Base-by-base conservation (phyloP, 768 basidiomycete genomes). In the Pluteus cervinus region DNA sequence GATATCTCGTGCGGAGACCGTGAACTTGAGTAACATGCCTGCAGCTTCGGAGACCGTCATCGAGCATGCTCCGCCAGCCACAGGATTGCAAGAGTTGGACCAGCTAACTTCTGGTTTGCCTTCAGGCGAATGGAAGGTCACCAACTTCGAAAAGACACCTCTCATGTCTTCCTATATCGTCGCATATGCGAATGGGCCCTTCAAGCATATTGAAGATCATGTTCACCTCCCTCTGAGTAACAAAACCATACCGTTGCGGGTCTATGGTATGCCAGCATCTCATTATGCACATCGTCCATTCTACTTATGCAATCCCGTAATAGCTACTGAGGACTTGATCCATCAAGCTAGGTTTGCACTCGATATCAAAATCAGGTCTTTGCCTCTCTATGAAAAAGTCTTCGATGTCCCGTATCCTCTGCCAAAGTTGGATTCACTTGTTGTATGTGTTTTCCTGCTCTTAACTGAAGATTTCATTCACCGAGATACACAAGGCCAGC, bases 341-440 rank as follows among this genome's bases (percentile, higher is more conserved):
- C 69, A 80, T 47, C 90, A 91, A 53, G 83, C 84, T 5, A 73
- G 83, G 46, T 90, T 90, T 51, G 85, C 86, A 10, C 78, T 98
- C 28, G 89, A 93, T 48, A 80, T 94, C 48, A 94, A 86, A 58
- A 74, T 72, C 5, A 70, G 68, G 21, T 85, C 86, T 7, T 63
- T 96, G 10, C 91, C 92, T 11, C 55, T 91, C n/a, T 97, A 93
- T 57, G 93, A 98, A 61, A 69, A 83, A 54, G 73, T 94, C 39
- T 97, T 97, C 54, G 81, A 93, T 47, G 81, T 97, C 46, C 85
- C 84, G 41, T 98, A 83, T 57, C 90, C 93, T 16, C 72, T 98
- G 18, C 89, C 91, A 4, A 97, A 98, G 66, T 73, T 98, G 29
- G 94, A 97, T 53, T 93, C 92, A 2, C 70, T 98, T 10, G 87